Evolutionary conservation across 2,329 filamentous ascomycete genomes (phyloP), one percentile per base, ranked within the genome.

Genomic region (Fusarium miscanthi): DNA sequence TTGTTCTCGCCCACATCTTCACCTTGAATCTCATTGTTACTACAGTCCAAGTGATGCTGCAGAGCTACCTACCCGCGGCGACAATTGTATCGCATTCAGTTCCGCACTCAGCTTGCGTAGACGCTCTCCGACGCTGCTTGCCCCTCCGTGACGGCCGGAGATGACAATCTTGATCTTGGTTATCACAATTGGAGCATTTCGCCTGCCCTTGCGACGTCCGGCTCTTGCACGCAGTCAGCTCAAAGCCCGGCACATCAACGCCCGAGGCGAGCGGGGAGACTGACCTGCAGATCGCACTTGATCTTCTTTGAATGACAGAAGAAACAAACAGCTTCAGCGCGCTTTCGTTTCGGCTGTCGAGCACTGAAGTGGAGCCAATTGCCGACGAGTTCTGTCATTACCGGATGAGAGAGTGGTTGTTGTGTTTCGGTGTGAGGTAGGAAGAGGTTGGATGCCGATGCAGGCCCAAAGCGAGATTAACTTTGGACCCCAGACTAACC

Each of bases 261-360:
- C 25, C 37, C 35, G 41, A 21, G 21, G 17, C 23, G 19, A n/a
- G 35, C 13, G 14, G 11, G 4, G 14, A 17, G 10, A 42, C 27
- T 46, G 41, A 74, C 77, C 73, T 81, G 78, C 35, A 81, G 64
- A 63, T 81, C 78, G 35, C 80, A 82, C 41, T 81, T 81, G 60
- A 81, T 77, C 72, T 82, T 82, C 66, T 81, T 82, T 1, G 77
- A 75, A 60, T 82, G 80, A 38, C 80, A 82, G 49, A 73, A 70
- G 27, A 78, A 63, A 63, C 80, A 75, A 21, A 75, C 73, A 4
- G 52, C 54, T 61, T 75, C 73, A 43, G 59, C 80, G 16, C 80
- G 78, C 46, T 81, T 80, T 41, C 78, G 71, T 71, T 80, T 81
- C 23, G 79, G 76, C 61, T 79, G 77, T 25, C 70, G 72, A 38